Base-by-base conservation (phyloP, 164 flowering plant genomes). In the Aristolochia fimbriata region DNA sequence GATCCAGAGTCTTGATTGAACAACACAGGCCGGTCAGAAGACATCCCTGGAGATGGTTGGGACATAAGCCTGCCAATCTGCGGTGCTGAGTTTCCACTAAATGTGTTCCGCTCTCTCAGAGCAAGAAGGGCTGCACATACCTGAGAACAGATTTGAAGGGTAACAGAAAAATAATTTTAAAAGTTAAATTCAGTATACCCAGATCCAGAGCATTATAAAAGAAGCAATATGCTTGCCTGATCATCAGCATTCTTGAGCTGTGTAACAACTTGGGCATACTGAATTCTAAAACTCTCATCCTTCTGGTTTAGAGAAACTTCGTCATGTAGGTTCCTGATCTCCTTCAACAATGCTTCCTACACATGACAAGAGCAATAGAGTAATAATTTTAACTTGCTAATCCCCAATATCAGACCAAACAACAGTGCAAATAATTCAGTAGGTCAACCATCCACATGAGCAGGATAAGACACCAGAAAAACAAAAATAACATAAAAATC, bases 61-160 rank as follows among this genome's bases (percentile, higher is more conserved):
- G 23, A 52, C 30, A 37, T 27, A 22, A 52, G 56, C 56, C 30
- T 23, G 10, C 31, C 15, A 16, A 52, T 14, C 14, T 2, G 27
- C 11, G 27, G 56, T 9, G 9, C 27, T 17, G 70, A 65, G 70
- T 63, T 78, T 60, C 74, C 83, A 59, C 66, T 81, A 66, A 76
- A 81, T 15, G 81, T 83, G 59, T 83, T 83, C 12, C 86, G 77
- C 43, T 80, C 77, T 69, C 83, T 80, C 79, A 85, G 73, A 66
- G 64, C 61, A 50, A 58, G n/a, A 56, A 85, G 61, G 51, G 91
- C 83, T 61, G 73, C 70, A 48, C 81, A 65, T 58, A 83, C 91
- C 91, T 85, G 75, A 57, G 63, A 51, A 60, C 12, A 31, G 17
- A 27, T 15, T 17, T 1, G 31, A 56, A 21, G 31, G 14, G 10